Percentiles rank a stretch among this genome's conserved stretches.
These are phyloP conservation scores for Penicillium rolfsii DNA, from an alignment of 2,329 filamentous ascomycete genomes.

Conservation along the genomic window DNA sequence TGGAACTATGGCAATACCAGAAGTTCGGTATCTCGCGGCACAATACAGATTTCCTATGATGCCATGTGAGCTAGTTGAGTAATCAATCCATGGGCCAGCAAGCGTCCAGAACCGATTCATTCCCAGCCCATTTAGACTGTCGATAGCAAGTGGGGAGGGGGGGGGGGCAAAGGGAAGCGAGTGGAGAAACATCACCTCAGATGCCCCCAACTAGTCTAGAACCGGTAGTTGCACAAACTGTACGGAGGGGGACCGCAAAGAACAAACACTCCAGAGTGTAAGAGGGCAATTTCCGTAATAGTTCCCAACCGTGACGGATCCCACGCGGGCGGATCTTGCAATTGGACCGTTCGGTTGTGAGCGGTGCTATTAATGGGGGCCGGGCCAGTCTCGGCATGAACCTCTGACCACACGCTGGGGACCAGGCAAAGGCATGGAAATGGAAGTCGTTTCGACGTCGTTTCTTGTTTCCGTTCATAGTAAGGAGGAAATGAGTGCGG, in stretches of 20 bases:
- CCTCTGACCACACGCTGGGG: background rate
- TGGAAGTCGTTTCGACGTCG: background rate
- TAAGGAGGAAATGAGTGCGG: background rate
- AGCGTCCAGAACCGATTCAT: background rate
- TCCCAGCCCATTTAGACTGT: background rate
- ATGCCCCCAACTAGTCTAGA: background rate
- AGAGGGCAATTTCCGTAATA: constrained; percentile 7
- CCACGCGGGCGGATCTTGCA: background rate
- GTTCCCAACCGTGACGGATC: constrained; percentile 11
- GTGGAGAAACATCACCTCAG: background rate
- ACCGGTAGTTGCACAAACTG: background rate
- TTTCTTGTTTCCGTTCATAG: background rate
- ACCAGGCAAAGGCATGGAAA: background rate
- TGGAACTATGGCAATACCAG: background rate
- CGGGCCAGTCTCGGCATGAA: background rate
- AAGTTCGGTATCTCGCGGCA: background rate
- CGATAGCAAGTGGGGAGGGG: constrained; percentile 1
- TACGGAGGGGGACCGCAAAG: background rate
- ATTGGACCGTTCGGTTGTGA: constrained; percentile 14
- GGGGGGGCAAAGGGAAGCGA: background rate
- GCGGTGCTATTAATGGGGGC: background rate
- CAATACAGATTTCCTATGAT: background rate
- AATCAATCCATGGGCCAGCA: background rate
- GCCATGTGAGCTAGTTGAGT: too few species aligned
- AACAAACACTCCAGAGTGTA: too few species aligned